Evolutionary conservation across 2,329 filamentous ascomycete genomes (phyloP).

Genomic region (Venturia effusa): DNA sequence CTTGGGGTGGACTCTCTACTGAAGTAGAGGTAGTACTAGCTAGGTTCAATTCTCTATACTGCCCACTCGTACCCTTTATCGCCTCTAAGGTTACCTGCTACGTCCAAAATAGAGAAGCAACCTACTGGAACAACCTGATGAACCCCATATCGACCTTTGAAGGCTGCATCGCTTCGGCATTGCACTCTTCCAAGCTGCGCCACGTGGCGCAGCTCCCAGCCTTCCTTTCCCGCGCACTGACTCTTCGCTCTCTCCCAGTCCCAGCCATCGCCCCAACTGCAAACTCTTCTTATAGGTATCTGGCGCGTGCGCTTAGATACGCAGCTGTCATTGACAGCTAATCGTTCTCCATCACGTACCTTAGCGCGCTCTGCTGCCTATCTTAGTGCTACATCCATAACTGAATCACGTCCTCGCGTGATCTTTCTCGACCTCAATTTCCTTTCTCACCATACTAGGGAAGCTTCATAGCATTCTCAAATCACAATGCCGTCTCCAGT

Average conservation of each 20-base stretch:
- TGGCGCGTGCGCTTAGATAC: not conserved
- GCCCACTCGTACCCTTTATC: no score
- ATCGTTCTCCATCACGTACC: not conserved
- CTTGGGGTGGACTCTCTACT: no score
- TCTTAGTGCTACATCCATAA: not conserved
- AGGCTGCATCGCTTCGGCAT: not conserved
- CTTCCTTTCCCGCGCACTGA: not conserved
- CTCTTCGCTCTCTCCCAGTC: not conserved
- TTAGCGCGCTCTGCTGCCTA: slow-evolving; percentile 1
- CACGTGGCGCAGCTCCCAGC: not conserved
- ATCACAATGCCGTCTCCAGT: slow-evolving; percentile 7
- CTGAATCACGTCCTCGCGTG: not conserved
- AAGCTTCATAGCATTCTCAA: not conserved
- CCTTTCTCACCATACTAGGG: not conserved
- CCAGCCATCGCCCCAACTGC: not conserved
- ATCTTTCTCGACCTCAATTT: not conserved
- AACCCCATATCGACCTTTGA: not conserved
- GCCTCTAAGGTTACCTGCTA: no score
- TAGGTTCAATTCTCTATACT: no score
- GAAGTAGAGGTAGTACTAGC: no score
- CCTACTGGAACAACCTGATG: no score
- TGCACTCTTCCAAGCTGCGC: not conserved
- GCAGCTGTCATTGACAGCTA: not conserved
- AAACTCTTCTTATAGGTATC: not conserved
- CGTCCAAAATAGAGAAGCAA: no score